Evolutionary conservation across 1,139 yeast genomes (phyloP).

Genomic region (Debaryomyces robertsiae): DNA sequence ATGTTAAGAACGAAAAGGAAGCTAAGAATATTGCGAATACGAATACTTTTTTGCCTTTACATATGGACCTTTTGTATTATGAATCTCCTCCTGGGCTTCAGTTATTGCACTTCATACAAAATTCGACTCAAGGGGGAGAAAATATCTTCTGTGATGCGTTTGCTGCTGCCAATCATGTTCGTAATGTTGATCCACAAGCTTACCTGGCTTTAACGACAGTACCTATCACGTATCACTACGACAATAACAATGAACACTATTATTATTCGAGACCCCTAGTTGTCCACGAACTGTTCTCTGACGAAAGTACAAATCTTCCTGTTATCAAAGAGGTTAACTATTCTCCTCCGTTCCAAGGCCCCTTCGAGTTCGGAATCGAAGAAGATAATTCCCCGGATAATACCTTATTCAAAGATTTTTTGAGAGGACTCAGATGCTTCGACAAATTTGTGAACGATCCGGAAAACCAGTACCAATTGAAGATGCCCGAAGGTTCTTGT

Average conservation of each 20-base stretch:
- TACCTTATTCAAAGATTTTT: conserved; percentile 50
- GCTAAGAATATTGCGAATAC: conserved; percentile 82
- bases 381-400: conserved; percentile 31
- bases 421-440: conserved; percentile 61
- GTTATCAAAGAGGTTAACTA: conserved; percentile 65
- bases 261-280: conserved; percentile 66
- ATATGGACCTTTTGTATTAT: conserved; percentile 78
- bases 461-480: conserved; percentile 56
- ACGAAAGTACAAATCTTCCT: conserved; percentile 32
- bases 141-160: conserved; percentile 76
- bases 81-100: conserved; percentile 88
- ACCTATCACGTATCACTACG: conserved; percentile 73
- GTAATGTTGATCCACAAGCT: conserved; percentile 60
- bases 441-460: conserved; percentile 62
- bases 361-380: conserved; percentile 59
- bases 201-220: conserved; percentile 62
- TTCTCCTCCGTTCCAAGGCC: conserved; percentile 88
- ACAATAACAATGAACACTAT: conserved; percentile 65
- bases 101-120: conserved; percentile 65
- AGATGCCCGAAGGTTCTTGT: conserved; percentile 64
- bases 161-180: conserved; percentile 61
- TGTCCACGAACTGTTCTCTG: conserved; percentile 52
- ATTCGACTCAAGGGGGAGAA: conserved; percentile 69
- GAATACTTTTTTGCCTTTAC: conserved; percentile 66
- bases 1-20: conserved; percentile 57